Percentiles rank a stretch among this genome's conserved stretches.
phyloP scores from a whole-genome alignment of 805 yeast genomes.

The Zygotorulaspora sp. region DNA sequence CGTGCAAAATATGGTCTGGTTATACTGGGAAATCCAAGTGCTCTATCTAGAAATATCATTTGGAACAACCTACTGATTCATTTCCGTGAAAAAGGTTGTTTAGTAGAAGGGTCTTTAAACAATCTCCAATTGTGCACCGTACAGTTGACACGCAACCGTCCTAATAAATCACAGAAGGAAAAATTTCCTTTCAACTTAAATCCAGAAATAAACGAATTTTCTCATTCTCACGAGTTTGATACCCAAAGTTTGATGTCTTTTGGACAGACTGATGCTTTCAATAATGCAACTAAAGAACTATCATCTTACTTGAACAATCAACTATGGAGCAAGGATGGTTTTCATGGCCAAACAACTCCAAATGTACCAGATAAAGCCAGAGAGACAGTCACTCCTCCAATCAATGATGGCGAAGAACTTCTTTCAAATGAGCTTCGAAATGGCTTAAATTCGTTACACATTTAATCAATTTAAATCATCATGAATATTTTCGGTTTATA shows the following conservation, averaged over 20 bases:
- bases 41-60: slow-evolving; percentile 61
- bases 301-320: slow-evolving; percentile 25
- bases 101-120: slow-evolving; percentile 86
- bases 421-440: not conserved
- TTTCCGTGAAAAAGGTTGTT: slow-evolving; percentile 76
- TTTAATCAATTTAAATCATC: not conserved
- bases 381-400: slow-evolving; percentile 1
- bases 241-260: slow-evolving; percentile 35
- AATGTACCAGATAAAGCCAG: not conserved
- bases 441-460: slow-evolving; percentile 1
- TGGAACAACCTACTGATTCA: slow-evolving; percentile 79
- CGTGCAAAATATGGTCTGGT: slow-evolving; percentile 81
- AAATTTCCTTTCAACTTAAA: slow-evolving; percentile 21
- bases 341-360: not conserved
- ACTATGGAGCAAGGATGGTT: slow-evolving; percentile 21
- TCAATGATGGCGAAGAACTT: not conserved
- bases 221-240: slow-evolving; percentile 28
- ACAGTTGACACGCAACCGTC: slow-evolving; percentile 39
- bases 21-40: slow-evolving; percentile 78
- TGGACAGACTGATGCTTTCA: slow-evolving; percentile 19
- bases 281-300: slow-evolving; percentile 22
- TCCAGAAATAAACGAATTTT: slow-evolving; percentile 19
- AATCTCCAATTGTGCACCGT: slow-evolving; percentile 69
- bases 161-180: slow-evolving; percentile 17
- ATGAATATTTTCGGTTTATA: not conserved